Percentiles rank a stretch among this genome's conserved stretches.
phyloP scores from a whole-genome alignment of 1,284 basidiomycete species.

The Uromyces viciae-fabae region DNA sequence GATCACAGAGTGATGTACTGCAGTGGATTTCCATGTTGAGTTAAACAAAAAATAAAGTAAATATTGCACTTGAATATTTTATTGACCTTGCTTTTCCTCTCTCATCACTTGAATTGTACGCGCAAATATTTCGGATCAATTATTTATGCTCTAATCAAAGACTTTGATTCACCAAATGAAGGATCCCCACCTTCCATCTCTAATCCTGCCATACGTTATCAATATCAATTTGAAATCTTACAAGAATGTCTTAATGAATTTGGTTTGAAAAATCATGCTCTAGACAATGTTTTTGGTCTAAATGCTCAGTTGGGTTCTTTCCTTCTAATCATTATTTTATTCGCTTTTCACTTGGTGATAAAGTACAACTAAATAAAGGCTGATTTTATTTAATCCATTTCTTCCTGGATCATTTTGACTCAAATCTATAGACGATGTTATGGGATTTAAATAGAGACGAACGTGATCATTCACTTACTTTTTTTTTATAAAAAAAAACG shows the following conservation, averaged over 20 bases:
- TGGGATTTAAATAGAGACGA: neutral
- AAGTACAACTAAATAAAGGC: neutral
- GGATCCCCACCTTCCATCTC: neutral
- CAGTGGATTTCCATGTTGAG: constrained; percentile 43
- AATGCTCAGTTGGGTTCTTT: constrained; percentile 43
- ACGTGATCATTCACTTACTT: no score
- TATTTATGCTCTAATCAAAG: neutral
- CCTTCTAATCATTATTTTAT: no score
- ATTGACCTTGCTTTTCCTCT: neutral
- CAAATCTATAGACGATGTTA: neutral
- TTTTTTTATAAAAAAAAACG: no score
- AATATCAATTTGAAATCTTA: constrained; percentile 43
- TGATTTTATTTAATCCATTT: neutral
- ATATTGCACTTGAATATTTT: neutral
- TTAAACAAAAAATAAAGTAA: no score
- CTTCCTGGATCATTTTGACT: neutral
- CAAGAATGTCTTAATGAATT: constrained; percentile 40
- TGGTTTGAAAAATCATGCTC: constrained; percentile 36
- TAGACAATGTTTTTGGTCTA: constrained; percentile 44
- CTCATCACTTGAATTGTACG: neutral
- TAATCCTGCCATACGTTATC: constrained; percentile 13
- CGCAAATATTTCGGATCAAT: neutral
- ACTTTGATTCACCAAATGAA: constrained; percentile 5
- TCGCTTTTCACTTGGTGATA: no score
- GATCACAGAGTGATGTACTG: constrained; percentile 41